Percentiles rank a stretch among this genome's conserved stretches.
Conservation (phyloP, 495 filamentous ascomycete genomes). For the Penicillium longicatenatum region DNA sequence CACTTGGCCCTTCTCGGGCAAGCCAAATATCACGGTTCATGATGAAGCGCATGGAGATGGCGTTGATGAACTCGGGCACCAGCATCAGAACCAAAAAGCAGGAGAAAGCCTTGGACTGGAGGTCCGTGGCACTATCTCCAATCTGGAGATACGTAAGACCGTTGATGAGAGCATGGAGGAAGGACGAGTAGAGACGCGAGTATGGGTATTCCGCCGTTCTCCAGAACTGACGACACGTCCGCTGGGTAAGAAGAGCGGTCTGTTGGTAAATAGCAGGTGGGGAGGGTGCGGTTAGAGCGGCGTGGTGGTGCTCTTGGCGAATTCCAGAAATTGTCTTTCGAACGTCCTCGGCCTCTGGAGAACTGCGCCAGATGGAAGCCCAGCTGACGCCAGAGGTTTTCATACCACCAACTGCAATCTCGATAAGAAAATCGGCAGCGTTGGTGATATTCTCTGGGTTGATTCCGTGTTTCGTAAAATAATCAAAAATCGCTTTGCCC, state of each 20-base stretch:
- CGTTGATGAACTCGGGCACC: slow-evolving; percentile 73
- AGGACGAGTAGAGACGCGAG: slow-evolving; percentile 76
- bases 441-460: slow-evolving; percentile 53
- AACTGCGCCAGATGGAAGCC: slow-evolving; percentile 76
- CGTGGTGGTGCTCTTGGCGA: slow-evolving; percentile 46
- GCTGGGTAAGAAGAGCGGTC: slow-evolving; percentile 61
- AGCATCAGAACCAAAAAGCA: slow-evolving; percentile 81
- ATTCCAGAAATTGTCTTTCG: slow-evolving; percentile 67
- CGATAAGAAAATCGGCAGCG: slow-evolving; percentile 87
- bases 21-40: slow-evolving; percentile 68
- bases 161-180: slow-evolving; percentile 73
- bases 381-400: slow-evolving; percentile 68
- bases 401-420: slow-evolving; percentile 77
- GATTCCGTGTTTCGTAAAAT: slow-evolving; percentile 53
- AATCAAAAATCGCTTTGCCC: slow-evolving; percentile 45
- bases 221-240: slow-evolving; percentile 72
- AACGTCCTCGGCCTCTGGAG: slow-evolving; percentile 65
- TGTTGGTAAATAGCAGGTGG: slow-evolving; percentile 69
- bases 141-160: slow-evolving; percentile 75
- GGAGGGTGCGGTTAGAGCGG: slow-evolving; percentile 57
- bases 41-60: slow-evolving; percentile 77
- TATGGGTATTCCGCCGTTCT: slow-evolving; percentile 77
- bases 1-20: slow-evolving; percentile 74
- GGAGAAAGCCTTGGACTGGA: slow-evolving; percentile 80
- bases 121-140: slow-evolving; percentile 62